Conservation (phyloP, 768 basidiomycete species). For the Trametes cingulata region DNA sequence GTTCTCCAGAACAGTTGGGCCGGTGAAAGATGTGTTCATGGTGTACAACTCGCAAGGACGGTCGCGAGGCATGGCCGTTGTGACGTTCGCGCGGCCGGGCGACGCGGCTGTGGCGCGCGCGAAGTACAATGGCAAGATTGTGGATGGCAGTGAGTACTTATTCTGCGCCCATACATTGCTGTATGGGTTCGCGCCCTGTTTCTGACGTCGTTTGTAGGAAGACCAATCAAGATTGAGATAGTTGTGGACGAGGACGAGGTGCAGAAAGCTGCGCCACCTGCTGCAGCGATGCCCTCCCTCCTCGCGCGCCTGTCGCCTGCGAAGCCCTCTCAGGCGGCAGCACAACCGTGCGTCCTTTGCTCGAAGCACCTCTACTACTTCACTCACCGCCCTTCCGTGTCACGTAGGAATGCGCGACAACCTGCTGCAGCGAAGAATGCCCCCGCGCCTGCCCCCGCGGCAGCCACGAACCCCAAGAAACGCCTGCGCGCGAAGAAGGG, state of each 20-base stretch:
- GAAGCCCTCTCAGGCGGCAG: constrained; percentile 18
- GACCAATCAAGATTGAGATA: constrained; percentile 66
- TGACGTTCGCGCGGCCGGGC: constrained; percentile 60
- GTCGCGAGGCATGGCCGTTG: constrained; percentile 81
- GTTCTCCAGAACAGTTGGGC: constrained; percentile 76
- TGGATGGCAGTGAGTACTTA: constrained; percentile 55
- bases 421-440: constrained; percentile 1
- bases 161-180: background rate
- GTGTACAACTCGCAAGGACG: constrained; percentile 74
- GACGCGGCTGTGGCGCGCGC: constrained; percentile 63
- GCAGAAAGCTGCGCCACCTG: constrained; percentile 27
- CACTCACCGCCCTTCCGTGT: background rate
- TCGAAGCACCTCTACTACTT: background rate
- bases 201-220: constrained; percentile 41
- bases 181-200: background rate
- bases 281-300: constrained; percentile 37
- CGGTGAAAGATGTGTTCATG: constrained; percentile 67
- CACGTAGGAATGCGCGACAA: background rate
- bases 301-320: constrained; percentile 35
- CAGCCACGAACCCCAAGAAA: constrained; percentile 11
- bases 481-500: constrained; percentile 63
- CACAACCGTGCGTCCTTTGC: background rate
- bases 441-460: constrained; percentile 5
- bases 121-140: constrained; percentile 77
- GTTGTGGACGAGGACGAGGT: constrained; percentile 48